phyloP scores from a whole-genome alignment of 1,284 basidiomycete genomes.

The Microbotryum violaceum region DNA sequence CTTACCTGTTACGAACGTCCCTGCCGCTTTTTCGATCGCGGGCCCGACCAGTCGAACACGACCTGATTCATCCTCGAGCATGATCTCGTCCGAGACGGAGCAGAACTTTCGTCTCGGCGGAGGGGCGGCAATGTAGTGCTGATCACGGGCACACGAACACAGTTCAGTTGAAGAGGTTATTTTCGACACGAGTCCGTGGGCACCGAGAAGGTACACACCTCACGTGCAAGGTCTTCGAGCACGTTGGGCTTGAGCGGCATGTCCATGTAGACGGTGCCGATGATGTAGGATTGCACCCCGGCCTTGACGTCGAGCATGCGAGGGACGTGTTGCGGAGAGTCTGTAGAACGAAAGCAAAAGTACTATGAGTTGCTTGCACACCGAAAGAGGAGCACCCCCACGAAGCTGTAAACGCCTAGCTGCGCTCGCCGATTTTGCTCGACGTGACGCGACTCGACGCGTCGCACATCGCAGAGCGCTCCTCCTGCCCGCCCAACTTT shows the following conservation, averaged over 20 bases:
- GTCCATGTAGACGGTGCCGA: slow-evolving; percentile 94
- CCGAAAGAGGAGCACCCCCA: too few species aligned
- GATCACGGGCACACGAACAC: slow-evolving; percentile 1
- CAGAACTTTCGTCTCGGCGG: slow-evolving; percentile 65
- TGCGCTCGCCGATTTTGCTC: not conserved
- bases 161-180: not conserved
- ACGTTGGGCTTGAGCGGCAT: slow-evolving; percentile 98
- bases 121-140: slow-evolving; percentile 85
- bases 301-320: slow-evolving; percentile 83
- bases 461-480: not conserved
- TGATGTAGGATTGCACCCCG: slow-evolving; percentile 75
- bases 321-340: slow-evolving; percentile 61
- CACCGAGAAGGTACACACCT: slow-evolving; percentile 53
- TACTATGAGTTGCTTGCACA: too few species aligned
- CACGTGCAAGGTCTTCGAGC: slow-evolving; percentile 83
- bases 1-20: slow-evolving; percentile 64
- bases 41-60: slow-evolving; percentile 80
- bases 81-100: slow-evolving; percentile 69
- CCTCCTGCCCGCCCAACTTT: too few species aligned
- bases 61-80: slow-evolving; percentile 93
- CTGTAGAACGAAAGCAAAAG: too few species aligned
- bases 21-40: slow-evolving; percentile 41
- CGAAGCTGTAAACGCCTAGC: too few species aligned
- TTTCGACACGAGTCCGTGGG: not conserved
- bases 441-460: not conserved